Evolutionary conservation across 78 protist genomes (phyloP), one percentile per base, ranked within the genome.

Genomic region (Dictyostelium capitatum): DNA sequence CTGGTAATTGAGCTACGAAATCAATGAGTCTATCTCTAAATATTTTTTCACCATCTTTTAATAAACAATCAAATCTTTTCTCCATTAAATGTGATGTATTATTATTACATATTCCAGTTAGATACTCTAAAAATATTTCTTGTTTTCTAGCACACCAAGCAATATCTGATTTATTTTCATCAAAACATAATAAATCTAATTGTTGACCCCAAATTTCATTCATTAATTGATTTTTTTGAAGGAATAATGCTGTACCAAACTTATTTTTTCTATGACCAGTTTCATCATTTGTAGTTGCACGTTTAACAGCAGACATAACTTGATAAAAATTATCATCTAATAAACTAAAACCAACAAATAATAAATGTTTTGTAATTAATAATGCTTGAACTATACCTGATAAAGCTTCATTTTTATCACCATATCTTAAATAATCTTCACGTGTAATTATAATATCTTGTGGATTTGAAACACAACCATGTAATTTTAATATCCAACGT

Each of bases 261-360:
- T 77, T 84, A 48, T 74, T 84, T 30, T 59, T 54, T 56, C 17
- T 5, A 23, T 25, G 48, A 6, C 15, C 75, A 32, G 28, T 37
- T 28, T 67, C 47, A 12, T 56, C 62, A 6, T n/a, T 23, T 3
- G 56, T 43, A 1, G 92, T 84, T 9, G 65, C 92, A 20, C 23
- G 15, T 48, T 75, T 84, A 10, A 84, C 92, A 3, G 83, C 83
- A 23, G 84, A 87, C 93, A 87, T 87, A 12, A 87, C 78, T 28
- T 87, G 51, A 51, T 80, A 89, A n/a, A 96, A 96, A 79, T 96
- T 96, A 32, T 83, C 96, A 83, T 96, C 97, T 0, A 78, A 56
- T 20, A 96, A 54, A 57, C 95, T 84, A 67, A 96, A 96, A 3
- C 97, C 97, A 32, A 91, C 94, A 53, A 96, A 96, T 17, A 94